Conservation (phyloP, 495 filamentous ascomycete genomes). For the Beverwykella pulmonaria region DNA sequence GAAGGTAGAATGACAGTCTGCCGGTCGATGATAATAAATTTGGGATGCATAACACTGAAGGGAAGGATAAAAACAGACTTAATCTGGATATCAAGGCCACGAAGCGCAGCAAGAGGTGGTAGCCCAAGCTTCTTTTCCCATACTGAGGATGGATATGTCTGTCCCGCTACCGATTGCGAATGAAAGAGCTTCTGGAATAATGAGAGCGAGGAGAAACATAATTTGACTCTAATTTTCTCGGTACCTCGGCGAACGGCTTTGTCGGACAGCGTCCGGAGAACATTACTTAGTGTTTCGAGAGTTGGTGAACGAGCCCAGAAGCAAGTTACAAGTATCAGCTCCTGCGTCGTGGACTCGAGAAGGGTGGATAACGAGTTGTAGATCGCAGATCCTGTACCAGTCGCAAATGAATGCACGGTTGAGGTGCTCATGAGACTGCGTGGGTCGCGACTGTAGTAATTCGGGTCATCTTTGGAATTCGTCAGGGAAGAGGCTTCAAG, state of each 20-base stretch:
- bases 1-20: constrained; percentile 62
- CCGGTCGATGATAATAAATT: constrained; percentile 72
- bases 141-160: constrained; percentile 56
- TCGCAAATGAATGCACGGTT: constrained; percentile 51
- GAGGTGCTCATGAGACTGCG: constrained; percentile 47
- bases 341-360: constrained; percentile 57
- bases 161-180: constrained; percentile 57
- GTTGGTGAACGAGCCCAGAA: constrained; percentile 70
- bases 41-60: constrained; percentile 77
- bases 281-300: constrained; percentile 51
- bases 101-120: constrained; percentile 55
- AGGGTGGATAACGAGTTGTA: constrained; percentile 57
- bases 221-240: constrained; percentile 53
- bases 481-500: constrained; percentile 1
- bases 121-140: constrained; percentile 64
- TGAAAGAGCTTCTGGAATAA: constrained; percentile 72
- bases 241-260: constrained; percentile 35
- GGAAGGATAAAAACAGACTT: constrained; percentile 73
- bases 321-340: constrained; percentile 74
- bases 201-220: constrained; percentile 69
- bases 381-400: constrained; percentile 62
- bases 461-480: constrained; percentile 31
- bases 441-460: constrained; percentile 38
- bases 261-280: constrained; percentile 57
- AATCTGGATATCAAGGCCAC: constrained; percentile 62